These are phyloP conservation scores for Nannochloris sp. DNA, from an alignment of 139 green algal species.

Conservation along the genomic window DNA sequence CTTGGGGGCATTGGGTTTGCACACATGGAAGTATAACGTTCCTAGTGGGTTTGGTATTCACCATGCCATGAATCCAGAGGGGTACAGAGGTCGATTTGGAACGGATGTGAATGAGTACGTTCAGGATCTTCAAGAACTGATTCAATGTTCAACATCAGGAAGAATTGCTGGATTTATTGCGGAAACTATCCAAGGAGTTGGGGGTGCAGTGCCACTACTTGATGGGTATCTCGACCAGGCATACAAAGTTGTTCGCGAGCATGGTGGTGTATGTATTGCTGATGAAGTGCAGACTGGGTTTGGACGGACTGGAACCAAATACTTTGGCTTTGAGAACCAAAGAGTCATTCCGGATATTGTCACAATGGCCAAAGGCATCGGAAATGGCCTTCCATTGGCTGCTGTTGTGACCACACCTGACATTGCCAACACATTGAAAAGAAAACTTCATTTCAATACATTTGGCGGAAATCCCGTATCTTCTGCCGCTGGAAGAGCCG, in stretches of 20 bases:
- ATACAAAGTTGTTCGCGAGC: constrained; percentile 81
- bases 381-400: constrained; percentile 91
- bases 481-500: constrained; percentile 66
- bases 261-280: constrained; percentile 88
- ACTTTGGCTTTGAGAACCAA: constrained; percentile 92
- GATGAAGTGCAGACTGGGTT: constrained; percentile 99
- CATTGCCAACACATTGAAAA: constrained; percentile 61
- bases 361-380: constrained; percentile 95
- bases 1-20: constrained; percentile 80
- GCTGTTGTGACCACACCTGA: constrained; percentile 92
- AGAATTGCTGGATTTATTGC: constrained; percentile 80
- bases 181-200: constrained; percentile 92
- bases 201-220: constrained; percentile 68
- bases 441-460: constrained; percentile 94
- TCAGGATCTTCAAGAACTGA: constrained; percentile 59
- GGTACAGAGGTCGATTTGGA: constrained; percentile 82
- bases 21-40: constrained; percentile 87
- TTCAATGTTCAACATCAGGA: constrained; percentile 52
- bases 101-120: constrained; percentile 71
- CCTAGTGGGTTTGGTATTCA: constrained; percentile 76
- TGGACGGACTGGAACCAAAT: constrained; percentile 80
- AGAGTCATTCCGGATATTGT: constrained; percentile 88
- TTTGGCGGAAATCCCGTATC: constrained; percentile 94
- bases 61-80: constrained; percentile 84
- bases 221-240: constrained; percentile 78